Evolutionary conservation across 495 filamentous ascomycete genomes (phyloP).

Genomic region (Trypethelium eluteriae): DNA sequence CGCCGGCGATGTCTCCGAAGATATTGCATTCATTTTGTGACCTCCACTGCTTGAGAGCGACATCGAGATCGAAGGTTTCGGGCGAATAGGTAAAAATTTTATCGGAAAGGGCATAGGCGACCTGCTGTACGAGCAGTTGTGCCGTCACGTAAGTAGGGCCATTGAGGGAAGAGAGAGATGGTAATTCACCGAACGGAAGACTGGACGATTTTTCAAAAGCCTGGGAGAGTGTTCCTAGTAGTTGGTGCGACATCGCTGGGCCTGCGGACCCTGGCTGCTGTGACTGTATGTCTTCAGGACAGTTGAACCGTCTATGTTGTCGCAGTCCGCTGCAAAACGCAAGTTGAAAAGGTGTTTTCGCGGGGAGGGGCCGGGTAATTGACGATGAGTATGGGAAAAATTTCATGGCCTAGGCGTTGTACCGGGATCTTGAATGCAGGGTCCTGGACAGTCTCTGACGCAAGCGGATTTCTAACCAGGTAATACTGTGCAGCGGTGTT

Average conservation of each 20-base stretch:
- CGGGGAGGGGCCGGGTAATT: neutral
- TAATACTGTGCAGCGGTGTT: neutral
- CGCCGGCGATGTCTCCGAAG: slow-evolving; percentile 67
- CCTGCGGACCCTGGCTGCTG: slow-evolving; percentile 27
- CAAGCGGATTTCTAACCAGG: neutral
- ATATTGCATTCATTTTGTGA: slow-evolving; percentile 59
- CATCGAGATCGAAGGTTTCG: slow-evolving; percentile 81
- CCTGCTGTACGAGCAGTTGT: slow-evolving; percentile 89
- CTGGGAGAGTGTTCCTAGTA: slow-evolving; percentile 20
- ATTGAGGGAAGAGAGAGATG: slow-evolving; percentile 58
- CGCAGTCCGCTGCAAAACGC: neutral
- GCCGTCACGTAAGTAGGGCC: slow-evolving; percentile 88
- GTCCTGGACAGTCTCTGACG: neutral
- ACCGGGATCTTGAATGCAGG: neutral
- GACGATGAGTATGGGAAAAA: neutral
- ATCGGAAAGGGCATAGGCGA: slow-evolving; percentile 85
- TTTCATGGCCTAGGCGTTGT: neutral
- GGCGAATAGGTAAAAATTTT: slow-evolving; percentile 96
- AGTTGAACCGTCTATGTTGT: neutral
- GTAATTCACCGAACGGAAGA: slow-evolving; percentile 55
- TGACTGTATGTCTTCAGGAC: slow-evolving; percentile 20
- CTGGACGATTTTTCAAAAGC: slow-evolving; percentile 43
- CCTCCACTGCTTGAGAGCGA: slow-evolving; percentile 70
- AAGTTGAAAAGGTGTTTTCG: neutral
- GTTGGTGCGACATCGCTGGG: slow-evolving; percentile 19